Evolutionary conservation across 371 early-diverging fungal genomes (phyloP).

Genomic region (Mucor sp.): DNA sequence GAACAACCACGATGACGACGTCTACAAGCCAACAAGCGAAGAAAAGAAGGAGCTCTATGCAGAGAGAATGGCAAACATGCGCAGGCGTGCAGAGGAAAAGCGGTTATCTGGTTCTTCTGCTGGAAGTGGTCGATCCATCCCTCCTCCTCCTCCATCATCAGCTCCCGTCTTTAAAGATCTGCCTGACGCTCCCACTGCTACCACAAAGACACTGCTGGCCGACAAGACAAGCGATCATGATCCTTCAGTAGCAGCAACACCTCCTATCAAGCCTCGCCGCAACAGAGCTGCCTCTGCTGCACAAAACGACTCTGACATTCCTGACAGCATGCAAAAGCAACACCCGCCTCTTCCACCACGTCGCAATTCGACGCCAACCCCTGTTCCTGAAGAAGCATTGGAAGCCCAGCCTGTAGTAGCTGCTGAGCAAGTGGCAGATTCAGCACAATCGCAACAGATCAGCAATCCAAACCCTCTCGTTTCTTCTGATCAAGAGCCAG

Average conservation of each 20-base stretch:
- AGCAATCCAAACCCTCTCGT: not conserved
- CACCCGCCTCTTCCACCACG: constrained; percentile 12
- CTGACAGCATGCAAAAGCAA: not conserved
- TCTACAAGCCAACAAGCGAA: not conserved
- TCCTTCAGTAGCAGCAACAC: not conserved
- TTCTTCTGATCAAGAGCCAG: not conserved
- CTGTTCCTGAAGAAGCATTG: not conserved
- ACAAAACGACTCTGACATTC: not conserved
- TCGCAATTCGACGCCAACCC: constrained; percentile 11
- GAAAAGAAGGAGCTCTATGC: constrained; percentile 17
- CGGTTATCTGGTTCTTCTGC: not conserved
- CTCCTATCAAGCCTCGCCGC: constrained; percentile 7
- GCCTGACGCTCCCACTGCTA: not conserved
- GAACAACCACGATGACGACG: not conserved
- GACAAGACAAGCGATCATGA: not conserved
- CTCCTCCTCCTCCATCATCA: not conserved
- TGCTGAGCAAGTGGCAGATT: not conserved
- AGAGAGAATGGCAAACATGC: constrained; percentile 17
- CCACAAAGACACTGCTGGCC: not conserved
- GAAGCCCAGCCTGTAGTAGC: not conserved
- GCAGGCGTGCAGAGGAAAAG: constrained; percentile 15
- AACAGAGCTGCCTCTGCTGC: constrained; percentile 4
- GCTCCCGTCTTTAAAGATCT: not conserved
- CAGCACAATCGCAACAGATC: not conserved
- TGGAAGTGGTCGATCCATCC: not conserved